Evolutionary conservation across 2,329 filamentous ascomycete genomes (phyloP), one percentile per base, ranked within the genome.

Genomic region (Myotisia sp.): DNA sequence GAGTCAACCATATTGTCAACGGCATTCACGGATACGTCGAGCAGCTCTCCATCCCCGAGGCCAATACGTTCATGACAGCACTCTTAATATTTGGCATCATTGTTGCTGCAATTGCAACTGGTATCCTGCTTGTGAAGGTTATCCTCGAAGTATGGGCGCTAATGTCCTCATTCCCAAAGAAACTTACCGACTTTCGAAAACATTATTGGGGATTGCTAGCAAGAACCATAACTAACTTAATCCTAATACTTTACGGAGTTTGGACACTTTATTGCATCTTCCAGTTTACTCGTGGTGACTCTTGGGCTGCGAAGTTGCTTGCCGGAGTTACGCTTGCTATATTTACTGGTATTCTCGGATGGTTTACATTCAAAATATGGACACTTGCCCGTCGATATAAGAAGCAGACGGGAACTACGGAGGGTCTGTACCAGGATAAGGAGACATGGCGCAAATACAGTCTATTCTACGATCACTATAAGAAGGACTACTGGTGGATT

Each of bases 241-340:
- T 98, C 47, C 68, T 95, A 40, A 64, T 95, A 12, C 71, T 95
- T 2, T 98, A 95, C 59, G 84, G 90, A 41, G 73, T 93, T 41
- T 95, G 90, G 90, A 83, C 85, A 1, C 64, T 95, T 27, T 95
- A 93, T 60, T 95, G 87, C 55, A 72, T 98, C 42, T 95, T 87
- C 58, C 90, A 98, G 53, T 93, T 95, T 58, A 90, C 79, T 1
- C 71, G 77, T 26, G 86, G 87, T 39, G 90, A 95, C 57, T 95
- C 87, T 0, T 94, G 86, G 86, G 84, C 79, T 5, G 86, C 85
- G 29, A 90, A 92, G 56, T 46, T 70, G 0, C 74, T 95, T 17
- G 90, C 90, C 10, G 87, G 68, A 39, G 62, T 92, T 12, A 93
- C 85, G 0, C 69, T 95, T 2, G 73, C 58, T 2, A 49, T 86